Evolutionary conservation across 2,329 filamentous ascomycete genomes (phyloP).

Genomic region (Leptographium lundbergii): DNA sequence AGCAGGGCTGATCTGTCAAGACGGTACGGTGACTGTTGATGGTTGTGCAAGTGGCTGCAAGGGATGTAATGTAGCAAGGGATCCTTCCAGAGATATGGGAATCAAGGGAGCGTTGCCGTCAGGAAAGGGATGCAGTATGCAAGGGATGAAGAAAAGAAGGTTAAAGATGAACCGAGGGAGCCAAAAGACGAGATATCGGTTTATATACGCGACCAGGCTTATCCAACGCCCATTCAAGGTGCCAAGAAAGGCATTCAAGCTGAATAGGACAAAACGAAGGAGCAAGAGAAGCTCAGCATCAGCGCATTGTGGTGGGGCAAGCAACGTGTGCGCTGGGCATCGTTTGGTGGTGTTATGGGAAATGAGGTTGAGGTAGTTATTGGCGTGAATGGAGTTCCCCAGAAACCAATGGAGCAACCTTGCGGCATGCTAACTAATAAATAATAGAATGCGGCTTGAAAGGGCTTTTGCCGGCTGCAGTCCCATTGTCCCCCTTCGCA

Average conservation of each 20-base stretch:
- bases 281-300: not conserved
- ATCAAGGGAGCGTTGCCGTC: not conserved
- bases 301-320: not conserved
- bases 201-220: not conserved
- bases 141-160: not conserved
- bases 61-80: not conserved
- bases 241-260: not conserved
- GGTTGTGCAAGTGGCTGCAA: not conserved
- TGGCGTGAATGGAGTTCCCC: not conserved
- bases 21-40: not conserved
- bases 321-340: not conserved
- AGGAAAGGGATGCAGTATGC: not conserved
- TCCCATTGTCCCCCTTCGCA: not conserved
- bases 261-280: not conserved
- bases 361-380: not conserved
- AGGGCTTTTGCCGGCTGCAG: not conserved
- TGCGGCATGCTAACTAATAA: not conserved
- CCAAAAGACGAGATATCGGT: not conserved
- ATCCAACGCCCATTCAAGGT: not conserved
- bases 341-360: not conserved
- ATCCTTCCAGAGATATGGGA: not conserved
- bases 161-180: not conserved
- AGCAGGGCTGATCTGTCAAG: not conserved
- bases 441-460: not conserved
- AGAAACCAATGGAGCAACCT: not conserved